Evolutionary conservation across 2,329 filamentous ascomycete species (phyloP).

Genomic region (Monilinia aucupariae): DNA sequence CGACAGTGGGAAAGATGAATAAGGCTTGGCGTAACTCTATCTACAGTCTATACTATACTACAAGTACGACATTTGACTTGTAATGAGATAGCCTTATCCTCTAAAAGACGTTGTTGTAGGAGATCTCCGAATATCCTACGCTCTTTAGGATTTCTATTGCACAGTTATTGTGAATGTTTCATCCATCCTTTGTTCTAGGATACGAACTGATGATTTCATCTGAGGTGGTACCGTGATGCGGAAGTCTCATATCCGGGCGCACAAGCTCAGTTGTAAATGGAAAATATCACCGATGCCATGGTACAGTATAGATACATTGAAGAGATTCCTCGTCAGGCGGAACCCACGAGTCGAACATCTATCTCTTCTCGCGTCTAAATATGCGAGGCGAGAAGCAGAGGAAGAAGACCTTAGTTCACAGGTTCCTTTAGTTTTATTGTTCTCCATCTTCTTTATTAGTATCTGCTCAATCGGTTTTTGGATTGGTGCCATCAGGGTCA

Average conservation of each 20-base stretch:
- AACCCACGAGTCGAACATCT: not conserved
- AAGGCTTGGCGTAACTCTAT: not conserved
- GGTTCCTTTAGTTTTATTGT: not conserved
- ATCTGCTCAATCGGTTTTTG: not conserved
- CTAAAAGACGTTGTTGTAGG: not conserved
- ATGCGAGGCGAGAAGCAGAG: not conserved
- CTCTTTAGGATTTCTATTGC: not conserved
- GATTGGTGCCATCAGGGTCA: not conserved
- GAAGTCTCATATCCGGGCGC: not conserved
- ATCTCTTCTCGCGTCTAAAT: not conserved
- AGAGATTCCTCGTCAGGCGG: not conserved
- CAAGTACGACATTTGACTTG: not conserved
- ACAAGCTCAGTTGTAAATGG: not conserved
- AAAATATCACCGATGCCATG: not conserved
- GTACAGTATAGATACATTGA: not conserved
- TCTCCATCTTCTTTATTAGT: not conserved
- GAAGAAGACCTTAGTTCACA: not conserved
- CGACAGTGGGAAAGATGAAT: not conserved
- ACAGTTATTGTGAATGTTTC: not conserved
- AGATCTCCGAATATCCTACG: not conserved
- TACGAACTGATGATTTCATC: not conserved
- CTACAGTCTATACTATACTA: not conserved
- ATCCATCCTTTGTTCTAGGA: not conserved
- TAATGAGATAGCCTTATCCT: not conserved
- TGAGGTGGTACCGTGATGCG: not conserved